Evolutionary conservation across 78 protist species (phyloP), one percentile per base, ranked within the genome.

Genomic region (Dictyostelium capitatum): DNA sequence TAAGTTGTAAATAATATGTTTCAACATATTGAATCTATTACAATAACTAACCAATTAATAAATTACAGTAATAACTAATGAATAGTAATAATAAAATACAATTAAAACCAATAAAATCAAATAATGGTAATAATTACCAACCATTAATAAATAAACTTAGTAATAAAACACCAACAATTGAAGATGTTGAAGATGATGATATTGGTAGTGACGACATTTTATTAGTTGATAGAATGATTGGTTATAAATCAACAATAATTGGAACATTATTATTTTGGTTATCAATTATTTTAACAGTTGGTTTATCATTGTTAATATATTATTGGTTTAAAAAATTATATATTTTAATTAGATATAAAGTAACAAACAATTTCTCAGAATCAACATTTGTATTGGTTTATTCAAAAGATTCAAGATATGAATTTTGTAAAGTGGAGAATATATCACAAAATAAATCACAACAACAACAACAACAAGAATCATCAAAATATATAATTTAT

Each of bases 171-270:
- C n/a, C n/a, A n/a, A n/a, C n/a, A 37, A 37, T 37, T 37, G 43
- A 37, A 37, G 43, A 37, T 37, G 43, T 37, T 37, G 43, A 37
- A 37, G 43, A 37, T 37, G 56, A 73, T 15, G 79, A 46, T 6
- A 32, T 2, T 67, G 48, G 75, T 10, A 54, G 54, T n/a, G 82
- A 77, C 8, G 82, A 43, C 28, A 50, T 77, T 62, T 20, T 77
- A 28, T 7, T 20, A 6, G 17, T 77, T 4, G 65, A 77, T 50
- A 77, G 41, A 77, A 79, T 79, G 30, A 17, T 43, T 23, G 83
- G 83, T 8, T 79, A 79, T 4, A 11, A n/a, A 15, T 0, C 37
- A 7, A 5, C 2, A 7, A 0, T n/a, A 6, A 20, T 9, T 37
- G 11, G 51, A 19, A 54, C 54, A 12, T 15, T 79, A 6, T 1